These are phyloP conservation scores for Raphanus sativus DNA, from an alignment of 345 rosid genomes.

Conservation along the genomic window DNA sequence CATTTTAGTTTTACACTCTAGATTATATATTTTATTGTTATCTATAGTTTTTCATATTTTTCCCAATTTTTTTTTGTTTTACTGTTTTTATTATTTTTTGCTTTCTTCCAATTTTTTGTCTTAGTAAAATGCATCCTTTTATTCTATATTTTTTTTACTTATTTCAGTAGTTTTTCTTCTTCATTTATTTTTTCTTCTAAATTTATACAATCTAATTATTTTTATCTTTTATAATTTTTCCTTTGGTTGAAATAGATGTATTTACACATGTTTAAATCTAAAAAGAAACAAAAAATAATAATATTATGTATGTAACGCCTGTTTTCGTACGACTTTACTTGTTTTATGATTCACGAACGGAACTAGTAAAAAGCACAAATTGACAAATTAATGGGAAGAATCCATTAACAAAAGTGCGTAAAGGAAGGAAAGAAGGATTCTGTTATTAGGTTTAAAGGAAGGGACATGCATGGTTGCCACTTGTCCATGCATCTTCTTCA, in stretches of 20 bases:
- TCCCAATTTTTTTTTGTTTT: too few species aligned
- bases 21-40: too few species aligned
- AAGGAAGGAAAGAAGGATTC: constrained; percentile 10
- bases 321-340: not conserved
- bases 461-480: constrained; percentile 27
- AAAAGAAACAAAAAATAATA: not conserved
- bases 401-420: constrained; percentile 11
- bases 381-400: constrained; percentile 1
- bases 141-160: not conserved
- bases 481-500: constrained; percentile 18
- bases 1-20: not conserved
- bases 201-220: not conserved
- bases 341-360: constrained; percentile 14
- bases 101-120: too few species aligned
- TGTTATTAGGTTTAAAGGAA: constrained; percentile 15
- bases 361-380: constrained; percentile 1
- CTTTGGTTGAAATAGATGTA: not conserved
- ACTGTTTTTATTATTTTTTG: too few species aligned
- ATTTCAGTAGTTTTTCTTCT: not conserved
- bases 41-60: not conserved
- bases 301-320: not conserved
- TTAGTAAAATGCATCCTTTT: not conserved
- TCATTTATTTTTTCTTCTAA: not conserved
- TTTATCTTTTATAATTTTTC: not conserved
- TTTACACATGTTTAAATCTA: not conserved